Percentiles rank a stretch among this genome's conserved stretches.
Evolutionary conservation across 495 filamentous ascomycete genomes (phyloP).

Genomic region (Glarea lozoyensis): DNA sequence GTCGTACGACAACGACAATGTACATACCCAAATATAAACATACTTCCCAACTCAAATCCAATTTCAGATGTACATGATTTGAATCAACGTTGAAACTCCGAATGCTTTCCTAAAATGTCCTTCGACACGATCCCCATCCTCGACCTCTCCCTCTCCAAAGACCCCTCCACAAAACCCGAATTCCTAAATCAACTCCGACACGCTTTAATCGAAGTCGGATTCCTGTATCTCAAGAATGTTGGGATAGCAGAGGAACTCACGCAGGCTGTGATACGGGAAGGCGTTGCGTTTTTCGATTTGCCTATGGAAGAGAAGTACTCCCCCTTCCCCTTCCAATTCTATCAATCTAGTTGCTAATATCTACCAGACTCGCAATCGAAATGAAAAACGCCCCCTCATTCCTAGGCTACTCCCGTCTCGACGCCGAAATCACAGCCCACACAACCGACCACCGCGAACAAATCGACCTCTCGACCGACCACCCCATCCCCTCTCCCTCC

Average conservation of each 20-base stretch:
- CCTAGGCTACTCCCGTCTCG: conserved; percentile 53
- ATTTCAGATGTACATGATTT: no score
- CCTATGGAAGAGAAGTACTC: conserved; percentile 65
- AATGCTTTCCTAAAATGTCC: no score
- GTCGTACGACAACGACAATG: not conserved
- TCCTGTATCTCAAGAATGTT: conserved; percentile 83
- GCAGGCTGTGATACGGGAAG: conserved; percentile 57
- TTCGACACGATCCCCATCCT: conserved; percentile 79
- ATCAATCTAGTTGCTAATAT: not conserved
- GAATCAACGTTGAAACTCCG: no score
- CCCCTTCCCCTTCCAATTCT: not conserved
- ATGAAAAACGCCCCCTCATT: conserved; percentile 75
- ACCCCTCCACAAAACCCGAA: conserved; percentile 57
- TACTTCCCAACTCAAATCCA: no score
- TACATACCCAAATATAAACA: no score
- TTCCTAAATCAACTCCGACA: conserved; percentile 68
- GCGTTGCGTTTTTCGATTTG: conserved; percentile 71
- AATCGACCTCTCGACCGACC: conserved; percentile 77
- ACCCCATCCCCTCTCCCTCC: conserved; percentile 50
- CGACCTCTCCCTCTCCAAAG: conserved; percentile 57
- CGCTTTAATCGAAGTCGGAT: conserved; percentile 84
- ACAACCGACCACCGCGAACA: conserved; percentile 71
- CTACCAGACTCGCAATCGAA: conserved; percentile 60
- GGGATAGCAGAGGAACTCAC: conserved; percentile 62
- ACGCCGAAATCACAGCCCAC: conserved; percentile 52